Conservation (phyloP, 208 protist species). For the Wallacemonas rigidus region DNA sequence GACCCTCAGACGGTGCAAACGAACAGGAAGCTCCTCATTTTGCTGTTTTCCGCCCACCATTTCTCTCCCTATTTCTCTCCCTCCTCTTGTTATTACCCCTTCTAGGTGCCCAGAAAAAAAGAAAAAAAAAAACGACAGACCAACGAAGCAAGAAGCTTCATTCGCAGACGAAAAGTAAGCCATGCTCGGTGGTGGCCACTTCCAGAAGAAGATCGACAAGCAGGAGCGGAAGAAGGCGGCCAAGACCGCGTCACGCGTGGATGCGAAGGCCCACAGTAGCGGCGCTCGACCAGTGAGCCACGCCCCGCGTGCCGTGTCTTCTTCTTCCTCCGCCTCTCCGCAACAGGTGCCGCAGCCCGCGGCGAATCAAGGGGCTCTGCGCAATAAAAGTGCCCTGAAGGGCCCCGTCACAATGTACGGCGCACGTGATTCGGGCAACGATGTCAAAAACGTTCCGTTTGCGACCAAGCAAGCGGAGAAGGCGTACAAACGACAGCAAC, state of each 20-base stretch:
- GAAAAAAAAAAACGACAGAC: no score
- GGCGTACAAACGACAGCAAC: constrained; percentile 57
- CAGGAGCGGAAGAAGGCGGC: constrained; percentile 61
- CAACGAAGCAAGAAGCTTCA: no score
- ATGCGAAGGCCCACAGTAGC: constrained; percentile 8
- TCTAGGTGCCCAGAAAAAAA: no score
- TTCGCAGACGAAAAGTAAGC: no score
- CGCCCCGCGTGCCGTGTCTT: constrained; percentile 5
- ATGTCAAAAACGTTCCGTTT: constrained; percentile 72
- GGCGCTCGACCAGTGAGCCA: constrained; percentile 14
- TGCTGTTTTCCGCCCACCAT: no score
- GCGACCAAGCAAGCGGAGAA: constrained; percentile 55
- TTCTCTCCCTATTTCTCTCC: no score
- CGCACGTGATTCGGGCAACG: constrained; percentile 81
- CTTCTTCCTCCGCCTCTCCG: background rate
- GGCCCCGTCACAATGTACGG: constrained; percentile 76
- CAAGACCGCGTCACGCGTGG: constrained; percentile 29
- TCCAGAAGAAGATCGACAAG: constrained; percentile 70
- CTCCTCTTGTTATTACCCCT: no score
- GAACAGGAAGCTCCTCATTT: no score
- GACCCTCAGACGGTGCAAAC: no score
- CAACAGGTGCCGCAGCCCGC: background rate
- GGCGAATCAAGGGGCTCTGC: background rate
- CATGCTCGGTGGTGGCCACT: constrained; percentile 72
- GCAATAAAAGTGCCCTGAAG: constrained; percentile 67